Conservation (phyloP, 345 rosid genomes). For the Eucalyptus tenuipes region DNA sequence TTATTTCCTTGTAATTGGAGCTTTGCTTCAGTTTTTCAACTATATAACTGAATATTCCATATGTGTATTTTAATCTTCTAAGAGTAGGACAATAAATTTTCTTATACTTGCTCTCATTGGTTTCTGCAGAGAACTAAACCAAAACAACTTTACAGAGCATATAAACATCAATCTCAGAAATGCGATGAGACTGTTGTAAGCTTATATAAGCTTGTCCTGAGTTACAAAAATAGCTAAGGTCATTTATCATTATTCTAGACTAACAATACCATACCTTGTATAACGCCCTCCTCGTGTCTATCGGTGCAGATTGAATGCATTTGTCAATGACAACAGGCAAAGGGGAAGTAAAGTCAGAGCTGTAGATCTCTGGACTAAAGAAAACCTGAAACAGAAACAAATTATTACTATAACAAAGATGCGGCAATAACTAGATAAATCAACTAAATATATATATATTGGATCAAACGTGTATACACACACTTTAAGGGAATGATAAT, state of each 20-base stretch:
- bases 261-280: conserved; percentile 53
- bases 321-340: conserved; percentile 87
- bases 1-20: not conserved
- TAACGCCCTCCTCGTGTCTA: conserved; percentile 94
- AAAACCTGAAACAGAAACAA: conserved; percentile 39
- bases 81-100: not conserved
- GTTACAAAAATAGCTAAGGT: not conserved
- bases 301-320: conserved; percentile 96
- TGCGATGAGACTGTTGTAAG: not conserved
- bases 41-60: not conserved
- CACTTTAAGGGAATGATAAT: not conserved
- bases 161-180: not conserved
- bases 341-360: conserved; percentile 60
- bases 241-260: not conserved
- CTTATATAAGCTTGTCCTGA: not conserved
- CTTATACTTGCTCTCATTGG: not conserved
- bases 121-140: not conserved
- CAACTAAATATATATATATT: too few relatives aligned
- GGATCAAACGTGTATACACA: not conserved
- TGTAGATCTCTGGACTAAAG: conserved; percentile 91
- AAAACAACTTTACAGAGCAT: not conserved
- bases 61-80: not conserved
- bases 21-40: not conserved
- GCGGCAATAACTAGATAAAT: not conserved
- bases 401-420: not conserved